A percentile compares a stretch with the other conserved stretches of the same genome.
Conservation (phyloP, 306 rosid species). For the Prunus armeniaca region DNA sequence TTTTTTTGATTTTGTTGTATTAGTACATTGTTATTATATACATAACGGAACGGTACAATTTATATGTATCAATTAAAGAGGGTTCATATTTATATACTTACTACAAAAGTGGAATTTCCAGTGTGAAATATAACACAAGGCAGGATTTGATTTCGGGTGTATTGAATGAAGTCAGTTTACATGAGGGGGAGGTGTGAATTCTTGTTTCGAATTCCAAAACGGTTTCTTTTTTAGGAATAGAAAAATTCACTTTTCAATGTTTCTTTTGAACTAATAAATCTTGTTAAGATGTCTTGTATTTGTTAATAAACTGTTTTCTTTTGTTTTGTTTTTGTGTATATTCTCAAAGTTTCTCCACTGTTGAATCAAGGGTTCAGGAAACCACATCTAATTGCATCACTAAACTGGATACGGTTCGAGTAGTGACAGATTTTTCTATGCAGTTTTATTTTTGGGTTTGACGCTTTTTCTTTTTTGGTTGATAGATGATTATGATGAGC, state of each 20-base stretch:
- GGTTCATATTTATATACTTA: not conserved
- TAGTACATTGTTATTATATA: not conserved
- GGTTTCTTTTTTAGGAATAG: not conserved
- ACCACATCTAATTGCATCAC: not conserved
- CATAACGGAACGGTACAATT: not conserved
- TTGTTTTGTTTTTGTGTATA: not conserved
- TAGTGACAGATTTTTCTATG: not conserved
- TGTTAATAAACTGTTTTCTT: not conserved
- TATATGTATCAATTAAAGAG: not conserved
- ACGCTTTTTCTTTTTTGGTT: not conserved
- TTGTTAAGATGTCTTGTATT: not conserved
- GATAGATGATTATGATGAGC: constrained; percentile 53
- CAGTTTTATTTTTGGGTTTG: not conserved
- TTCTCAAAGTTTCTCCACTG: not conserved
- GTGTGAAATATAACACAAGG: not conserved
- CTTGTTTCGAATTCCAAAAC: not conserved
- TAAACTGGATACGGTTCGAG: not conserved
- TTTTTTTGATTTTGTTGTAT: not conserved
- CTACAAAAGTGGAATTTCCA: not conserved
- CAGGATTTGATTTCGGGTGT: not conserved
- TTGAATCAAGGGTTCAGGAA: not conserved
- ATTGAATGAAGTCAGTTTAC: not conserved
- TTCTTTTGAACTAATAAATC: not conserved
- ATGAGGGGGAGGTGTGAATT: not conserved
- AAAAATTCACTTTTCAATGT: not conserved